Conservation (phyloP, 169 alveolate genomes). For the Toxoplasma gondii region DNA sequence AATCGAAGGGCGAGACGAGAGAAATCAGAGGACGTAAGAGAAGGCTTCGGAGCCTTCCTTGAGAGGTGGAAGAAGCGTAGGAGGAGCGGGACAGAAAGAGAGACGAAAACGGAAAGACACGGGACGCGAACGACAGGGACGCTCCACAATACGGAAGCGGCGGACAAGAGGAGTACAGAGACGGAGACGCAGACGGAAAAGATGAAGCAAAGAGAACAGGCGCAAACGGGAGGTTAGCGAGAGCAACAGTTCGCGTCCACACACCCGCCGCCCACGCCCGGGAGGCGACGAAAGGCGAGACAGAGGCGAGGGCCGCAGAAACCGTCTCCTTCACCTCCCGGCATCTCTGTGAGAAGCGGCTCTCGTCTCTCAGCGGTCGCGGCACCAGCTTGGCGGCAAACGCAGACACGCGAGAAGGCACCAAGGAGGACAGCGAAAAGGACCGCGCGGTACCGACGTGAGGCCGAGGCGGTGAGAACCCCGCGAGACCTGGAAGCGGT, state of each 20-base stretch:
- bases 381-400: no score
- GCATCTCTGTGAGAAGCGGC: background rate
- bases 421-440: background rate
- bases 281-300: background rate
- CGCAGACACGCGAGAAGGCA: no score
- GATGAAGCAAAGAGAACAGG: background rate
- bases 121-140: conserved; percentile 5
- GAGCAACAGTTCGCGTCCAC: background rate
- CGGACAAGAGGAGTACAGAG: background rate
- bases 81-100: background rate
- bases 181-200: background rate
- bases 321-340: background rate
- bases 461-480: background rate
- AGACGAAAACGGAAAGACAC: background rate
- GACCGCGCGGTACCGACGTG: background rate
- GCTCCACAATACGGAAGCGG: background rate
- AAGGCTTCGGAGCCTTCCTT: no score
- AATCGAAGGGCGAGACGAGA: background rate
- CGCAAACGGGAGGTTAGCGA: background rate
- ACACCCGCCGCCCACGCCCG: background rate
- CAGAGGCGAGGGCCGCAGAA: background rate
- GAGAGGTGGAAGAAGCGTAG: background rate
- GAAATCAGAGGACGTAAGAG: background rate
- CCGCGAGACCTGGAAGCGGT: background rate
- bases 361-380: no score